Evolutionary conservation across 2,329 filamentous ascomycete genomes (phyloP), one percentile per base, ranked within the genome.

Genomic region (Tolypocladium cylindrosporum): DNA sequence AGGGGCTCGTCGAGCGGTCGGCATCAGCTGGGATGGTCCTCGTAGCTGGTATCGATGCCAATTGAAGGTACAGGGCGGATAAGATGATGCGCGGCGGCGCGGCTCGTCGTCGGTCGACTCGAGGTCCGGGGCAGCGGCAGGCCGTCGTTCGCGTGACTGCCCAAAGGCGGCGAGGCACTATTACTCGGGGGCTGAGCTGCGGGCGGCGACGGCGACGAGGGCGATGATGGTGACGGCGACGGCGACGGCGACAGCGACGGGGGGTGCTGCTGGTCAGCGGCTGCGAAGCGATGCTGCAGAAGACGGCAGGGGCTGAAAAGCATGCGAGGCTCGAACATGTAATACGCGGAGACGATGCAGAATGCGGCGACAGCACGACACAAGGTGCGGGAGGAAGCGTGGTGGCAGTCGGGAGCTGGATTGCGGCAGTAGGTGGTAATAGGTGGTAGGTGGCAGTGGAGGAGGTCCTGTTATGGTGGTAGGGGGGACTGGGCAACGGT

Each of bases 11-110:
- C 64, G 65, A 65, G 64, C 64, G 71, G 67, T 69, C 71, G 69
- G 71, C 72, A 74, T 74, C 71, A 74, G 72, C 70, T 63, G 42
- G 54, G 56, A 59, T 56, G 59, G 55, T 60, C 43, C 54, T 57
- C 37, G 55, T 58, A 54, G 58, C 50, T 48, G 57, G 55, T 61
- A 62, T 63, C 56, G 60, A 62, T 61, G 61, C 61, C 68, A 71
- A 72, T 72, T 70, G 68, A 61, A 55, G 58, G 57, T 51, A 59
- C 31, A 54, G 34, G 39, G 42, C 45, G 57, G 54, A 54, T 56
- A 61, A 56, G 59, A 57, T 16, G 60, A 60, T 55, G 68, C 62
- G 66, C 58, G 59, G 45, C 50, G 60, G 39, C 52, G 58, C 58
- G 55, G 53, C 39, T 42, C 55, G 57, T 65, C 62, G 62, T 55